These are phyloP conservation scores for Daldinia grandis DNA, from an alignment of 495 filamentous ascomycete genomes.

Conservation along the genomic window DNA sequence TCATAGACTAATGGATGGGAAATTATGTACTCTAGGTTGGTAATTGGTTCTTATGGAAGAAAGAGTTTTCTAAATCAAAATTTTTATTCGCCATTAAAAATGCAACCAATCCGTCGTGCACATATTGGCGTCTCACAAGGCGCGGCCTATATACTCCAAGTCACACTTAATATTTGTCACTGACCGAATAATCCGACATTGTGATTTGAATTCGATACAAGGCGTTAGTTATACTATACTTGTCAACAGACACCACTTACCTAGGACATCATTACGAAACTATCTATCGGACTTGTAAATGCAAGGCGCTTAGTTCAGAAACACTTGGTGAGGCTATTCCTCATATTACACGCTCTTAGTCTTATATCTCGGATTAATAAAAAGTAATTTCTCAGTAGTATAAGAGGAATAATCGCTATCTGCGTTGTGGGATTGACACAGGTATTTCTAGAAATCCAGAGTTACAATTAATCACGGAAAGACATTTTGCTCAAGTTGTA, in stretches of 20 bases:
- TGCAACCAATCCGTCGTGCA: background rate
- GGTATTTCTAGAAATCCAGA: no score
- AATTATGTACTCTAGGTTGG: slow-evolving; percentile 57
- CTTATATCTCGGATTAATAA: no score
- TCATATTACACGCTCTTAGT: no score
- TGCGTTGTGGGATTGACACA: no score
- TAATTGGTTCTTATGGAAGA: slow-evolving; percentile 44
- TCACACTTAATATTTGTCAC: background rate
- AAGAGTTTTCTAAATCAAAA: slow-evolving; percentile 12
- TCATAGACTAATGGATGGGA: slow-evolving; percentile 54
- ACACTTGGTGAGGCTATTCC: background rate
- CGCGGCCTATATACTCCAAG: background rate
- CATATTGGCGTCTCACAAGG: background rate
- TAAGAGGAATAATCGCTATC: no score
- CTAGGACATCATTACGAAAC: background rate
- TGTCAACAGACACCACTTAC: background rate
- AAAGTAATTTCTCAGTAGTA: no score
- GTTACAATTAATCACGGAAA: no score
- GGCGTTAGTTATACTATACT: background rate
- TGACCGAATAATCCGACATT: background rate
- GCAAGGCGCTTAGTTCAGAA: background rate
- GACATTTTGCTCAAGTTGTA: no score
- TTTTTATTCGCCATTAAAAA: slow-evolving; percentile 8
- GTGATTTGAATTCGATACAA: background rate
- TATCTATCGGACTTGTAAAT: background rate